These are phyloP conservation scores for Colletotrichum melonis DNA, from an alignment of 2,329 filamentous ascomycete genomes.

Conservation along the genomic window DNA sequence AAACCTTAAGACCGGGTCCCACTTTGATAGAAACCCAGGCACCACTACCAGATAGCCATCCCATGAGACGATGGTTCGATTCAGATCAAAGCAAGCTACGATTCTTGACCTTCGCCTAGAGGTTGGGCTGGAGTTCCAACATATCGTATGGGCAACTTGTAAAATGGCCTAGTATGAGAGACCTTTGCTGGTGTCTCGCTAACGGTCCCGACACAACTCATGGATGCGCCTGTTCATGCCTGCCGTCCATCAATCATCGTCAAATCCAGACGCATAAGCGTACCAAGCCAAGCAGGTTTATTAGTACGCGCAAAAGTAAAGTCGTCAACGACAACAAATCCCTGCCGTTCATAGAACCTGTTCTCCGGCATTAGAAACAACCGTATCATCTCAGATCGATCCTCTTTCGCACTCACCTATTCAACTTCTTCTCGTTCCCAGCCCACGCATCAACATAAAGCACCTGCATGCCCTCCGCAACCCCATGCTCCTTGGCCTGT, in stretches of 20 bases:
- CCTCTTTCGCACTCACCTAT: slow-evolving; percentile 1
- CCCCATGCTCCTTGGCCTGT: slow-evolving; percentile 24
- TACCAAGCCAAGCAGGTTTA: background rate
- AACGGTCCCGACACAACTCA: background rate
- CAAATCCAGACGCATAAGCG: background rate
- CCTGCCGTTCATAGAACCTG: slow-evolving; percentile 9
- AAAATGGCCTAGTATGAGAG: background rate
- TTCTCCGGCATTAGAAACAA: background rate
- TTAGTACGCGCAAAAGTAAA: background rate
- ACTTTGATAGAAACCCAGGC: too few species aligned
- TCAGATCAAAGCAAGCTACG: background rate
- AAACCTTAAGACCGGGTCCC: too few species aligned
- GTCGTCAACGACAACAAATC: background rate
- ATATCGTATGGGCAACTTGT: background rate
- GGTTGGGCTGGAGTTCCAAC: background rate
- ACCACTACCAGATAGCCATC: too few species aligned
- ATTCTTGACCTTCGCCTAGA: background rate
- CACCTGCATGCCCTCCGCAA: slow-evolving; percentile 25
- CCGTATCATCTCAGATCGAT: accelerated
- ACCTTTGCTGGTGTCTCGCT: background rate
- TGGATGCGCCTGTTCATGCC: background rate
- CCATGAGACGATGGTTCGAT: background rate
- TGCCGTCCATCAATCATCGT: background rate
- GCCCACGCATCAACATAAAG: slow-evolving; percentile 45
- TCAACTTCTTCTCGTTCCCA: slow-evolving; percentile 39